A percentile compares a stretch with the other conserved stretches of the same genome.
phyloP scores from a whole-genome alignment of 139 green algal species.

The Gonium pectorale region DNA sequence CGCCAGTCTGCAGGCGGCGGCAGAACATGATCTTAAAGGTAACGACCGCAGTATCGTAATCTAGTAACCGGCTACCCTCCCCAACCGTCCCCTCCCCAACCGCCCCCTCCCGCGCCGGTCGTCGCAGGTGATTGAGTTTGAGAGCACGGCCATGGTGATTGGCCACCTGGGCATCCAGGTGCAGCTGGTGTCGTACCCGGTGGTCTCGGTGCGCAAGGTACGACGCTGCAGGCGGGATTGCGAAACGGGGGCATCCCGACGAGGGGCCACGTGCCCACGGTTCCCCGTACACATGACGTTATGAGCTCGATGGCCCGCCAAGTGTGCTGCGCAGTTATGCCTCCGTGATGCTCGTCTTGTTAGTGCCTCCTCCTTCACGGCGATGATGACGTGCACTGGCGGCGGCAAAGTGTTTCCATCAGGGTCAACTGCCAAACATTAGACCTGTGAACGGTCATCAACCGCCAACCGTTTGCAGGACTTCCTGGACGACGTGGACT shows the following conservation, averaged over 20 bases:
- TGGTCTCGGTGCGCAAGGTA: conserved; percentile 53
- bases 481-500: conserved; percentile 51
- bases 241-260: not conserved
- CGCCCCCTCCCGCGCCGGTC: not conserved
- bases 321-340: not conserved
- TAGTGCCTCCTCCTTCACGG: not conserved
- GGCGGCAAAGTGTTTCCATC: not conserved
- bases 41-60: too few species aligned
- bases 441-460: too few species aligned
- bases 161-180: conserved; percentile 53
- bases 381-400: not conserved
- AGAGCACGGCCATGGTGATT: conserved; percentile 56
- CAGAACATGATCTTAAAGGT: too few species aligned
- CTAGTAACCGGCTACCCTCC: too few species aligned
- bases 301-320: not conserved
- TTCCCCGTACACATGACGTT: not conserved
- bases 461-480: not conserved
- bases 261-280: not conserved
- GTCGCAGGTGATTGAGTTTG: conserved; percentile 58
- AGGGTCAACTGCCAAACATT: not conserved
- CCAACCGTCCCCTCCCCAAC: not conserved
- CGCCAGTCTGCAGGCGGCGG: too few species aligned
- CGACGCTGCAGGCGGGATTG: not conserved
- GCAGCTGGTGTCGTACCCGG: conserved; percentile 56
- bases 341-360: not conserved